Evolutionary conservation across 495 filamentous ascomycete genomes (phyloP), one percentile per base, ranked within the genome.

Genomic region (Penicillium longicatenatum): DNA sequence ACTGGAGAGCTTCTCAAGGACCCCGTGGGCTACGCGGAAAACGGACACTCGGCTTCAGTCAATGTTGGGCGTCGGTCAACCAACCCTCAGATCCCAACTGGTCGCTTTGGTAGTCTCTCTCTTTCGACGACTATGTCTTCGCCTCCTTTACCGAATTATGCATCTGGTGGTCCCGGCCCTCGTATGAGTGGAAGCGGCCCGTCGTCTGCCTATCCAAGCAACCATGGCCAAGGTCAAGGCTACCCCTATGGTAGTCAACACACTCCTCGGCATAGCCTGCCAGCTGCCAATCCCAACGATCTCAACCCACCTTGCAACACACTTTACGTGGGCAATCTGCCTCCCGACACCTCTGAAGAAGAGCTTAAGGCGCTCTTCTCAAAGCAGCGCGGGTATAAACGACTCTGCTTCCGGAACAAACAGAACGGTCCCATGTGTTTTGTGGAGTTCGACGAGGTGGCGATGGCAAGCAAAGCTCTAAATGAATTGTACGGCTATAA

Each of bases 401-500:
- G 94, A 37, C 86, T 98, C 5, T 97, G 92, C 66, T 96, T 97
- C 77, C 85, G 95, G n/a, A 96, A 93, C 50, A 98, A 98, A 74
- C 89, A 93, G 61, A 96, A 98, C 65, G 95, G 95, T 0, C 94
- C 95, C 12, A 98, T 98, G 95, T 98, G 94, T 66, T 98, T 98
- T 65, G 94, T 98, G 41, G 95, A 98, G 71, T 98, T 98, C 68
- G 94, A 98, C 63, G 93, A 98, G 68, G 85, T 97, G 42, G 88
- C 89, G 21, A 94, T 92, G 67, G 94, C 94, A 8, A 97, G 94
- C 54, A 96, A 95, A 69, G 89, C 93, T 0, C 80, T 98, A 9
- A 90, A 93, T 62, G 92, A 97, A 55, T 80, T 98, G 17, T 98
- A 98, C 62, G 94, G 94, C 1, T 86, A 89, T 52, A 85, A 84